Evolutionary conservation across 2,329 filamentous ascomycete genomes (phyloP), one percentile per base, ranked within the genome.

Genomic region (Colletotrichum truncatum): DNA sequence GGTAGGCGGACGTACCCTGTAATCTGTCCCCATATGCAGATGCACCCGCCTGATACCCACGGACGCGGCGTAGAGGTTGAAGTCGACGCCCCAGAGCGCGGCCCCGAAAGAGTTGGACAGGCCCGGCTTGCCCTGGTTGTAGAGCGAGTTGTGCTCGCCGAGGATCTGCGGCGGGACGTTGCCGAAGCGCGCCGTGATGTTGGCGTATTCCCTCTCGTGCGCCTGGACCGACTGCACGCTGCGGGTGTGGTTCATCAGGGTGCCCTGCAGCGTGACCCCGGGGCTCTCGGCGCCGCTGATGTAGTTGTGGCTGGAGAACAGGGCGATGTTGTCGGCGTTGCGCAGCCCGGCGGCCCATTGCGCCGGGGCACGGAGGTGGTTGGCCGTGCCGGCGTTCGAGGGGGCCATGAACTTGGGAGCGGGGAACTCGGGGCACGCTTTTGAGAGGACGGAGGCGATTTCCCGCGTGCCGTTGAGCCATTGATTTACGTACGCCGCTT

Each of bases 91-190:
- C 88, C 88, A 91, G 16, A 91, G 84, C 9, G 88, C 87, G 9
- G 88, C 88, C 34, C 88, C 89, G 72, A 91, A 91, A 0, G 86
- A 81, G 76, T 91, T 88, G 38, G 86, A 89, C 16, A 91, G 78
- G 0, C 88, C 87, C 0, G 87, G 85, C 6, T 81, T 81, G 58
- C 88, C 89, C 76, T 90, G 79, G 73, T 87, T 86, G 75, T 86
- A 89, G 9, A 91, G 81, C 7, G 85, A 88, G 75, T 91, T 91
- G 52, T 83, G 82, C 76, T 91, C 87, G 66, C 86, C 86, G 1
- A 89, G 78, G 66, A 89, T 85, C 67, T 86, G 86, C 0, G 85
- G 85, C 4, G 84, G 78, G 21, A 89, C 80, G 16, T 74, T 67
- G 18, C 75, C 73, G 67, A 84, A 83, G 49, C 85, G 72, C 0